phyloP scores from a whole-genome alignment of 257 asterid genomes.

The Solanum pinnatisectum region DNA sequence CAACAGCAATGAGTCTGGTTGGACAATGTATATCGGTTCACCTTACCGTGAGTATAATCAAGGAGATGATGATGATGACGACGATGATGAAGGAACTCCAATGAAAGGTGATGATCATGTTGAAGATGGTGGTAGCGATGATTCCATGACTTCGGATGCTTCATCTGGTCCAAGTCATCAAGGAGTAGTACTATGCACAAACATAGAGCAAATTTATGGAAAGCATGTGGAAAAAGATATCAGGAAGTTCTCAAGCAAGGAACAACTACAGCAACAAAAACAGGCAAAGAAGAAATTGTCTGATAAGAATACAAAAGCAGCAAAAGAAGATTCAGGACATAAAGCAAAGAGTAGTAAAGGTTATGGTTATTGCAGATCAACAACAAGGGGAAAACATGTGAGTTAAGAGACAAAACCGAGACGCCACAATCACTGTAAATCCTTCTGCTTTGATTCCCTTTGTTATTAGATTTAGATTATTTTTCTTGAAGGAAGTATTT shows the following conservation, averaged over 20 bases:
- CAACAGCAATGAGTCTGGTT: slow-evolving; percentile 89
- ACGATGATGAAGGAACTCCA: slow-evolving; percentile 4
- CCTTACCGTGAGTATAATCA: slow-evolving; percentile 25
- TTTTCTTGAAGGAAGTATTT: background rate
- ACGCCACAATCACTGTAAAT: background rate
- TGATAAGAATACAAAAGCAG: slow-evolving; percentile 28
- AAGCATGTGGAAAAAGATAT: slow-evolving; percentile 23
- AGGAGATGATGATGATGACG: slow-evolving; percentile 9
- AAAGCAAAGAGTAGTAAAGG: slow-evolving; percentile 26
- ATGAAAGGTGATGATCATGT: slow-evolving; percentile 4
- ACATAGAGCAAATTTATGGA: background rate
- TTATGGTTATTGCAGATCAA: slow-evolving; percentile 13
- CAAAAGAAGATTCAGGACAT: slow-evolving; percentile 32
- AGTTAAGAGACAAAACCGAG: background rate
- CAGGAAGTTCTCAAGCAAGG: slow-evolving; percentile 27
- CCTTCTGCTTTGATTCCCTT: background rate
- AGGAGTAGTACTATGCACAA: slow-evolving; percentile 4
- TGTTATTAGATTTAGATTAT: background rate
- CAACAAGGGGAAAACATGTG: slow-evolving; percentile 6
- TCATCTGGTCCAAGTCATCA: slow-evolving; percentile 76
- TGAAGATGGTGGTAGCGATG: slow-evolving; percentile 54
- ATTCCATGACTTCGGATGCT: slow-evolving; percentile 94
- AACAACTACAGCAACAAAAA: slow-evolving; percentile 21
- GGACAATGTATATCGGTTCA: slow-evolving; percentile 77
- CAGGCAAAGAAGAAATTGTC: slow-evolving; percentile 31